Evolutionary conservation across 352 stramenopile genomes (phyloP).

Genomic region (Peronospora belbahrii): DNA sequence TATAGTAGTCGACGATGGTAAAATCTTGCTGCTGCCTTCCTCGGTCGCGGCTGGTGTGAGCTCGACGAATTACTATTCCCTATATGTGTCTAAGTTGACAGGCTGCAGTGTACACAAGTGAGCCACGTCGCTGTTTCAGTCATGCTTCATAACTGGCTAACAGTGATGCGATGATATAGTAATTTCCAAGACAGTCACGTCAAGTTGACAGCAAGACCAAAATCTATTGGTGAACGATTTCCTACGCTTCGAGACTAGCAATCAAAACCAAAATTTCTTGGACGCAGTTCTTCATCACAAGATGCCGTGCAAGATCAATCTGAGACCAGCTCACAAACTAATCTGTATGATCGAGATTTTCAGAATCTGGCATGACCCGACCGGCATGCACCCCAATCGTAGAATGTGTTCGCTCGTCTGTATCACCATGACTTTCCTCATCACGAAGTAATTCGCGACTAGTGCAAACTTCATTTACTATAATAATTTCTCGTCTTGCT

Average conservation of each 20-base stretch:
- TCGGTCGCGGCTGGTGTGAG: no score
- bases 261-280: slow-evolving; percentile 16
- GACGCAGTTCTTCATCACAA: slow-evolving; percentile 9
- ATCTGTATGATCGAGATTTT: slow-evolving; percentile 37
- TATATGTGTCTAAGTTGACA: no score
- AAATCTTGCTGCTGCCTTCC: no score
- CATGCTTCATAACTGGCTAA: no score
- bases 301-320: slow-evolving; percentile 5
- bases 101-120: no score
- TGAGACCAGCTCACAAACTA: not conserved
- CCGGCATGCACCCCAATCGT: slow-evolving; percentile 35
- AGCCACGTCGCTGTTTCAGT: no score
- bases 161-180: not conserved
- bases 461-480: slow-evolving; percentile 9
- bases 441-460: slow-evolving; percentile 26
- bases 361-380: slow-evolving; percentile 48
- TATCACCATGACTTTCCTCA: slow-evolving; percentile 18
- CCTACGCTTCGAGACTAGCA: slow-evolving; percentile 7
- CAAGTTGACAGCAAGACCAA: slow-evolving; percentile 15
- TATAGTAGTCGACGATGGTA: no score
- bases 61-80: no score
- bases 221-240: not conserved
- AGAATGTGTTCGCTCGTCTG: slow-evolving; percentile 11
- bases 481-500: not conserved
- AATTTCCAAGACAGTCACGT: not conserved